A percentile compares a stretch with the other conserved stretches of the same genome.
Evolutionary conservation across 306 rosid species (phyloP).

Genomic region (Gynostemma pentaphyllum): DNA sequence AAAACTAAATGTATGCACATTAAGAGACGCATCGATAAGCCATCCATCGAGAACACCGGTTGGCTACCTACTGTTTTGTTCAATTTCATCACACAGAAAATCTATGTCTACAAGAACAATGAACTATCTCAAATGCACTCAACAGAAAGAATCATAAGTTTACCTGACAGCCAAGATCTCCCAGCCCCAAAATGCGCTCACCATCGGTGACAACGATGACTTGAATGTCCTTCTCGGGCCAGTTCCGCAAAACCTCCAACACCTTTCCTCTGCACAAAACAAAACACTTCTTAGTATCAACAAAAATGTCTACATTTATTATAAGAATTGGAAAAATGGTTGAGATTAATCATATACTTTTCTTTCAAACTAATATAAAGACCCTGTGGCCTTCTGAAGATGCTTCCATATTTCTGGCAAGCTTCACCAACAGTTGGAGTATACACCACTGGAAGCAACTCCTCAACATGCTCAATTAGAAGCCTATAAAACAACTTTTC

Average conservation of each 20-base stretch:
- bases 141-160: not conserved
- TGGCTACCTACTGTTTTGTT: too few relatives aligned
- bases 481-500: conserved; percentile 77
- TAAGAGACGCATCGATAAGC: not conserved
- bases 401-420: conserved; percentile 92
- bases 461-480: conserved; percentile 84
- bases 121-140: not conserved
- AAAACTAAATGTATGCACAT: too few relatives aligned
- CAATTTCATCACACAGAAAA: too few relatives aligned
- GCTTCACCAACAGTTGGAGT: conserved; percentile 99
- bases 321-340: not conserved
- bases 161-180: conserved; percentile 98
- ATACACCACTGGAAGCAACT: conserved; percentile 84
- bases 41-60: too few relatives aligned
- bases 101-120: not conserved
- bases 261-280: conserved; percentile 57
- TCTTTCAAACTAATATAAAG: conserved; percentile 88
- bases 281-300: not conserved
- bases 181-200: conserved; percentile 87
- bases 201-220: conserved; percentile 97
- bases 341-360: conserved; percentile 48
- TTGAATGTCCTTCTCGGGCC: conserved; percentile 93
- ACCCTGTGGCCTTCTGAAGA: conserved; percentile 70
- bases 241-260: conserved; percentile 84
- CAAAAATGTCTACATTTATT: not conserved